A percentile compares a stretch with the other conserved stretches of the same genome.
These are phyloP conservation scores for Wickerhamomyces strasburgensis DNA, from an alignment of 805 yeast species.

Conservation along the genomic window DNA sequence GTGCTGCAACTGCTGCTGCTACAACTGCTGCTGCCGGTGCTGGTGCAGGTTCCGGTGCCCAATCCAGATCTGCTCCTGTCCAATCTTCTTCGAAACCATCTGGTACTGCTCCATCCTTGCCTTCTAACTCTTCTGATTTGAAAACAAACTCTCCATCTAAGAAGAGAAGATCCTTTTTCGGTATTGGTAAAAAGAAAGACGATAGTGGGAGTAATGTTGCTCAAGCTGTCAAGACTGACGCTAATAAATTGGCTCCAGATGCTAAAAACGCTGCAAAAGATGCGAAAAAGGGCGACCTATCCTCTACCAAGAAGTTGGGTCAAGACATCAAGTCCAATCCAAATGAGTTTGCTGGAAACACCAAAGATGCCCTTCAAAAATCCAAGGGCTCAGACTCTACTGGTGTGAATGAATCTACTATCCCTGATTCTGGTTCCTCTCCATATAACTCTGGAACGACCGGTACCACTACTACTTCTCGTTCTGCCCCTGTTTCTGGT, in stretches of 20 bases:
- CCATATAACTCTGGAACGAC: not conserved
- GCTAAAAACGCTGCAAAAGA: slow-evolving; percentile 16
- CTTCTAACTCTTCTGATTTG: not conserved
- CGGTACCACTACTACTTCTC: slow-evolving; percentile 1
- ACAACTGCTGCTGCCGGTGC: slow-evolving; percentile 2
- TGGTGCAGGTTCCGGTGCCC: too few relatives aligned
- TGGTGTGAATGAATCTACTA: not conserved
- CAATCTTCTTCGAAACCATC: not conserved
- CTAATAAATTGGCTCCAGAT: slow-evolving; percentile 17
- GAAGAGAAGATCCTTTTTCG: slow-evolving; percentile 12
- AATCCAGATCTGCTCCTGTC: too few relatives aligned
- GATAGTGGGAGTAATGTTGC: not conserved
- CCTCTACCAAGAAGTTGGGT: slow-evolving; percentile 15
- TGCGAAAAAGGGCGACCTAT: slow-evolving; percentile 19
- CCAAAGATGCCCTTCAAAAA: slow-evolving; percentile 5
- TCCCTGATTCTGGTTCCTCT: slow-evolving; percentile 1
- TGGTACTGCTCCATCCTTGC: not conserved
- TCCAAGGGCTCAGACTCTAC: slow-evolving; percentile 1
- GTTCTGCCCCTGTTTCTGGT: slow-evolving; percentile 1
- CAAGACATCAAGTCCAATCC: slow-evolving; percentile 3
- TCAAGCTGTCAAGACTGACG: slow-evolving; percentile 7
- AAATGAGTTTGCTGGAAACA: slow-evolving; percentile 6
- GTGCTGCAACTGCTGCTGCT: slow-evolving; percentile 6
- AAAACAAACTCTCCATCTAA: slow-evolving; percentile 2
- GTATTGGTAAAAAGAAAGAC: slow-evolving; percentile 8